Evolutionary conservation across 2,329 filamentous ascomycete genomes (phyloP).

Genomic region (Cladosporium sp.): DNA sequence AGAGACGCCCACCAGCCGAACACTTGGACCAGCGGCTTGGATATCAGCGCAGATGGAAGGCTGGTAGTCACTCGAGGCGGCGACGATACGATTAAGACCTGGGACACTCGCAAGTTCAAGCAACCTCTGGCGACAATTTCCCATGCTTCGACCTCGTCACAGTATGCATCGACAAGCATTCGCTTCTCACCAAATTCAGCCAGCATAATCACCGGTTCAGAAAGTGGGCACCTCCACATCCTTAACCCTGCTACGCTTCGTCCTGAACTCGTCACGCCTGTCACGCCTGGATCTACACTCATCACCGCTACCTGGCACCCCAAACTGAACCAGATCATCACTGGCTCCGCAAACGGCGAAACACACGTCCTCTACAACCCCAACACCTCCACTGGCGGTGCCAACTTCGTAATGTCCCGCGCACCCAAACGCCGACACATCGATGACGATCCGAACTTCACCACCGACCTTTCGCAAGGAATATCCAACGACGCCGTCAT

Average conservation of each 20-base stretch:
- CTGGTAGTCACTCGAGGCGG: constrained; percentile 88
- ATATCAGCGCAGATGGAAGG: constrained; percentile 84
- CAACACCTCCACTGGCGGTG: constrained; percentile 72
- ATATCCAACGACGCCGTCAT: constrained; percentile 80
- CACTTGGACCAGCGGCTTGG: constrained; percentile 88
- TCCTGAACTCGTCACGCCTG: constrained; percentile 76
- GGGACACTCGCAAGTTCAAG: constrained; percentile 96
- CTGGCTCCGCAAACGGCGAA: constrained; percentile 85
- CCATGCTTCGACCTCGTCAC: constrained; percentile 75
- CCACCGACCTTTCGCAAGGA: constrained; percentile 75
- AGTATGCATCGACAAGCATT: constrained; percentile 82
- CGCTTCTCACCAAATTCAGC: constrained; percentile 79
- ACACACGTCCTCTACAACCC: constrained; percentile 90
- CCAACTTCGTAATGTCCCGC: constrained; percentile 83
- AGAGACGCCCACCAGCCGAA: constrained; percentile 73
- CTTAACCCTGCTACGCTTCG: constrained; percentile 87
- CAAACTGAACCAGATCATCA: constrained; percentile 93
- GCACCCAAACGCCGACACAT: constrained; percentile 93
- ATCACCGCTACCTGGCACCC: constrained; percentile 88
- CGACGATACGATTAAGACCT: constrained; percentile 89
- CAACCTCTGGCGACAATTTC: constrained; percentile 73
- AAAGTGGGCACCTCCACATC: constrained; percentile 81
- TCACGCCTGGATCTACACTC: constrained; percentile 79
- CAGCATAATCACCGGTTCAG: constrained; percentile 84
- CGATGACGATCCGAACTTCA: constrained; percentile 84